Percentiles rank a stretch among this genome's conserved stretches.
phyloP scores from a whole-genome alignment of 306 rosid genomes.

The Rosa lucieae region DNA sequence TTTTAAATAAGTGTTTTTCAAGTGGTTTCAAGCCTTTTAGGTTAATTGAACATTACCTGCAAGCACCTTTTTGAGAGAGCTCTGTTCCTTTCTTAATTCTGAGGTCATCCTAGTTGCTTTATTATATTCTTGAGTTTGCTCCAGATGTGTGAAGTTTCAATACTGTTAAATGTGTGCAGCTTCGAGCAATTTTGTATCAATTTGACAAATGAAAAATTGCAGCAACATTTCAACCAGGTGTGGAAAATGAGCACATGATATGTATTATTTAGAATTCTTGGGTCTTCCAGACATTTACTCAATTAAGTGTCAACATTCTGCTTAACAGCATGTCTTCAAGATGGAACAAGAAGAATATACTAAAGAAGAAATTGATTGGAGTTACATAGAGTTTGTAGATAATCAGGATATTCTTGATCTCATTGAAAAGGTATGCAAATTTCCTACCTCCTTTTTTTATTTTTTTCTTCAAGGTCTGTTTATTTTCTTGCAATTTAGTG shows the following conservation, averaged over 20 bases:
- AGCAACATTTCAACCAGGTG: slow-evolving; percentile 99
- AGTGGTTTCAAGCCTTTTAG: slow-evolving; percentile 6
- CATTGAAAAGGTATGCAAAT: slow-evolving; percentile 73
- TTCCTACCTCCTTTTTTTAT: not conserved
- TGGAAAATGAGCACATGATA: slow-evolving; percentile 23
- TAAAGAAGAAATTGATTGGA: slow-evolving; percentile 93
- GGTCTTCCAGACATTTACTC: slow-evolving; percentile 17
- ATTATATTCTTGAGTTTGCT: not conserved
- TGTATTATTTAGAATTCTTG: slow-evolving; percentile 22
- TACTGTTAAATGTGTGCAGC: slow-evolving; percentile 49
- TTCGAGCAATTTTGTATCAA: slow-evolving; percentile 98
- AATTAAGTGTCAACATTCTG: slow-evolving; percentile 21
- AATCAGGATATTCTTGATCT: slow-evolving; percentile 97
- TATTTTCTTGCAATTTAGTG: slow-evolving; percentile 20
- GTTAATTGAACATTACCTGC: not conserved
- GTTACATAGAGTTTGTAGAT: slow-evolving; percentile 91
- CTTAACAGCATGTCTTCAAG: slow-evolving; percentile 90
- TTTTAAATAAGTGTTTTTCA: not conserved
- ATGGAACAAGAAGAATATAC: slow-evolving; percentile 99
- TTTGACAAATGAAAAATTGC: slow-evolving; percentile 96
- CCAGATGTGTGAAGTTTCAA: slow-evolving; percentile 8
- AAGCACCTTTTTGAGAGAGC: not conserved
- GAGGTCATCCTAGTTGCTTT: slow-evolving; percentile 8
- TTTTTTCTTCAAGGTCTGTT: not conserved
- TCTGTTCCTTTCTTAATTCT: slow-evolving; percentile 7